Evolutionary conservation across 2,329 filamentous ascomycete genomes (phyloP).

Genomic region (Arthrobotrys entomopaga): DNA sequence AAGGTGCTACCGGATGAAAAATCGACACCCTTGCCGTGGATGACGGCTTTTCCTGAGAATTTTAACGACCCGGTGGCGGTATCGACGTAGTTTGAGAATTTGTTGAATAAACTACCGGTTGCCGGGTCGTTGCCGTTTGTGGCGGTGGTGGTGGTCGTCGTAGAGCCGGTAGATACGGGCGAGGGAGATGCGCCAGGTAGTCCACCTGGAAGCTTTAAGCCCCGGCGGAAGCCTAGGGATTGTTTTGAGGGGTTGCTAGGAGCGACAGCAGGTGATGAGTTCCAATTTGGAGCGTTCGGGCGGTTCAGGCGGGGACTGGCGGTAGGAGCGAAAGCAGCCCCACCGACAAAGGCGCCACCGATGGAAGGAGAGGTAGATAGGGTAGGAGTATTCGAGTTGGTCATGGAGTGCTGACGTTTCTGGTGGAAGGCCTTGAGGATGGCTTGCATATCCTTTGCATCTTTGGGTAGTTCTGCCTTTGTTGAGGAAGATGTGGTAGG

Average conservation of each 20-base stretch:
- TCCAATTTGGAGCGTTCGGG: constrained; percentile 62
- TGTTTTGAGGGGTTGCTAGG: constrained; percentile 60
- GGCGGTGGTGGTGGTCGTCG: constrained; percentile 23
- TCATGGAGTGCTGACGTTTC: constrained; percentile 71
- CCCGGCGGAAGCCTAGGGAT: constrained; percentile 65
- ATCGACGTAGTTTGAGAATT: constrained; percentile 85
- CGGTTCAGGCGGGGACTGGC: constrained; percentile 64
- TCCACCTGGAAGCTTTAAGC: constrained; percentile 62
- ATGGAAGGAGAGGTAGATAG: constrained; percentile 58
- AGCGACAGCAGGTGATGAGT: constrained; percentile 65
- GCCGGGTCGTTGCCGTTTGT: constrained; percentile 51
- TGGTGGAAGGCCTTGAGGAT: constrained; percentile 77
- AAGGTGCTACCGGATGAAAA: constrained; percentile 91
- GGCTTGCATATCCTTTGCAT: constrained; percentile 71
- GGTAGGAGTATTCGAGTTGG: constrained; percentile 61
- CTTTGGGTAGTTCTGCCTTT: constrained; percentile 44
- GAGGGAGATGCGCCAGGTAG: constrained; percentile 53
- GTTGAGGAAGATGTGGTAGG: constrained; percentile 60
- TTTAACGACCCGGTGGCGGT: constrained; percentile 89
- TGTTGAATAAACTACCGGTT: constrained; percentile 68
- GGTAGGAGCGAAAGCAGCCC: constrained; percentile 64
- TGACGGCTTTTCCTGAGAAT: constrained; percentile 90
- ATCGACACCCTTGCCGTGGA: constrained; percentile 88
- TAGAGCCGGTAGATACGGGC: constrained; percentile 35
- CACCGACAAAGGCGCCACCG: constrained; percentile 57